phyloP scores from a whole-genome alignment of 2,329 filamentous ascomycete genomes.

The Microcyclosporella mali region DNA sequence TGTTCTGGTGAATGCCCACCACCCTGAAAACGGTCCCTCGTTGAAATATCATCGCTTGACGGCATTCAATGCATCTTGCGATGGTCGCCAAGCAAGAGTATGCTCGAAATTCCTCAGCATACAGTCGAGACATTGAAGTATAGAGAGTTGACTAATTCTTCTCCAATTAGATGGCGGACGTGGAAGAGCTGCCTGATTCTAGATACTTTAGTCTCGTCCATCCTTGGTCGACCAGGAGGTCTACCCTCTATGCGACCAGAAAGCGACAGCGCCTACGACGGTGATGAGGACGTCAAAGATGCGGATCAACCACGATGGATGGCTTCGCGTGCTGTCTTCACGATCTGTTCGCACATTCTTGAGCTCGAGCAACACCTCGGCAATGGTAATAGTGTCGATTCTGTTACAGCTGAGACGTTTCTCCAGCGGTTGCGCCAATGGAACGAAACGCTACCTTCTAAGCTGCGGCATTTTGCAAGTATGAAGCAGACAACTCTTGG shows the following conservation, averaged over 20 bases:
- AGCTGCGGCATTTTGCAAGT: slow-evolving; percentile 21
- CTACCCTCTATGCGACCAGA: slow-evolving; percentile 14
- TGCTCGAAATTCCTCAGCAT: no score
- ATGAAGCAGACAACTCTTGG: slow-evolving; percentile 14
- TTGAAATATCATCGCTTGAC: no score
- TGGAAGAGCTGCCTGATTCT: slow-evolving; percentile 46
- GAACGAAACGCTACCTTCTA: slow-evolving; percentile 15
- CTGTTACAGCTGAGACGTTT: slow-evolving; percentile 14
- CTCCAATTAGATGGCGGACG: slow-evolving; percentile 33
- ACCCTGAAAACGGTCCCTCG: no score
- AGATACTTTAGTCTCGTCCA: slow-evolving; percentile 45
- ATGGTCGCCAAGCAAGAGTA: no score
- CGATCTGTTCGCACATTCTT: slow-evolving; percentile 18
- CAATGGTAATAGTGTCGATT: slow-evolving; percentile 13
- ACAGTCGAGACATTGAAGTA: no score
- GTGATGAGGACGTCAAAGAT: slow-evolving; percentile 9
- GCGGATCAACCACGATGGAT: slow-evolving; percentile 13
- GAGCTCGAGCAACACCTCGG: slow-evolving; percentile 19
- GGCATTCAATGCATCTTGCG: no score
- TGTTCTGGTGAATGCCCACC: no score
- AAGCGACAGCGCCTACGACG: slow-evolving; percentile 14
- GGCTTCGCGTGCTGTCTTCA: slow-evolving; percentile 11
- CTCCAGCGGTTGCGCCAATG: slow-evolving; percentile 15
- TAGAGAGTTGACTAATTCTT: not conserved
- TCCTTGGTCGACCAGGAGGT: slow-evolving; percentile 42